Percentiles rank a stretch among this genome's conserved stretches.
Conservation (phyloP, 1,284 basidiomycete genomes). For the Earliella scabrosa region DNA sequence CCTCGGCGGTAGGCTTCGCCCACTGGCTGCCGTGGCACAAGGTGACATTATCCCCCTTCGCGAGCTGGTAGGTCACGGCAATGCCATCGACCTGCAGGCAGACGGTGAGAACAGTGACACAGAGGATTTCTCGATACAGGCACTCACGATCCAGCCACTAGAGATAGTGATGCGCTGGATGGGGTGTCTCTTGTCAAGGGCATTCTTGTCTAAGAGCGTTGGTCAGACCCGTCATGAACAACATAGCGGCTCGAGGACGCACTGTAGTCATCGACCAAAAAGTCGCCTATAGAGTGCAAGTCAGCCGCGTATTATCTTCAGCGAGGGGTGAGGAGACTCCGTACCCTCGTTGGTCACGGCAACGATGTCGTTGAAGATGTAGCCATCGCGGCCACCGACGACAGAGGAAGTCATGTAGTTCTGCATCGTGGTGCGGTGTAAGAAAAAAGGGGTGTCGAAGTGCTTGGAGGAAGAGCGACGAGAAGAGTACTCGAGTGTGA, state of each 20-base stretch:
- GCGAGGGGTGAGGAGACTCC: neutral
- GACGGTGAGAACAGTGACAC: neutral
- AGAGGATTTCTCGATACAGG: too few species aligned
- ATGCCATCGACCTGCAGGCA: slow-evolving; percentile 21
- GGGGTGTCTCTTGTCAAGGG: slow-evolving; percentile 10
- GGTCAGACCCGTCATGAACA: neutral
- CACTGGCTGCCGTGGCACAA: slow-evolving; percentile 15
- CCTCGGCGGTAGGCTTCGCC: neutral
- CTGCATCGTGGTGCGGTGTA: neutral
- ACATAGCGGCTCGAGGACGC: neutral
- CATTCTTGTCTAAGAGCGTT: neutral
- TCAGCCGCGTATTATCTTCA: neutral
- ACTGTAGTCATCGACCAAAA: neutral
- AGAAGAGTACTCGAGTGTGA: too few species aligned
- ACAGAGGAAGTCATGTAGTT: slow-evolving; percentile 12
- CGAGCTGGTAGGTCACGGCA: slow-evolving; percentile 14
- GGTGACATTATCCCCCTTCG: neutral
- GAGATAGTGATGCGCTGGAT: slow-evolving; percentile 16
- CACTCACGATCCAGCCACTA: slow-evolving; percentile 11
- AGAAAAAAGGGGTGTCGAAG: neutral
- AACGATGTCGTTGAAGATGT: slow-evolving; percentile 14
- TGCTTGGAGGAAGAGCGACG: too few species aligned
- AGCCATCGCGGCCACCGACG: slow-evolving; percentile 15
- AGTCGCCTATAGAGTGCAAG: neutral
- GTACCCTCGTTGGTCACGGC: neutral